Evolutionary conservation across 208 protist genomes (phyloP), one percentile per base, ranked within the genome.

Genomic region (Spongospora subterranea): DNA sequence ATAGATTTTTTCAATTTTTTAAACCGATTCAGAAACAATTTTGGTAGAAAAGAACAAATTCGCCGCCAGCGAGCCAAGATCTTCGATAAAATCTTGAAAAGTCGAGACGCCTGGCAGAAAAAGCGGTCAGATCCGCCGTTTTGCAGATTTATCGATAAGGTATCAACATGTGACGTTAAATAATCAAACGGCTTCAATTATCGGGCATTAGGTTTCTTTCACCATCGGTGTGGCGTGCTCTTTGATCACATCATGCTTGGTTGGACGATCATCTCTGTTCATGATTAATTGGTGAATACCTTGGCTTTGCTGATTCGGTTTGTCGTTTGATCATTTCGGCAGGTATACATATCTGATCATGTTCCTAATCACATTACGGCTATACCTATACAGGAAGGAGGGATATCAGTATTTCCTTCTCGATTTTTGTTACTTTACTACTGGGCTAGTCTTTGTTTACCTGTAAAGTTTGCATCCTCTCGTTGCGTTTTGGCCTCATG

Each of bases 331-430:
- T 82, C 6, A 6, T 82, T 35, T 40, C n/a, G 6, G 40, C n/a
- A 82, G 71, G 71, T 82, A 82, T 43, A 82, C 71, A 43, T 82
- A 82, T 82, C 6, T 82, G 71, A 82, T 82, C 71, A 43, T 82
- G 40, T 43, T 82, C n/a, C n/a, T 82, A 17, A 35, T 82, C n/a
- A 40, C 71, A 35, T n/a, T 82, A 20, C 71, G 71, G 6, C n/a
- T 82, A 35, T 82, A 82, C 35, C n/a, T 82, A 35, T 82, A 82
- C n/a, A 6, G 71, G 6, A 82, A 82, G 35, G 71, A 82, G 40
- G 71, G 71, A 35, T 82, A 82, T 43, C 71, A 82, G 71, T 82
- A 82, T 35, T 82, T 82, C 71, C 71, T 82, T 20, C 17, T 82
- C 6, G 71, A 82, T 43, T 82, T 82, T 35, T 82, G 71, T n/a